These are phyloP conservation scores for Coprinellus micaceus DNA, from an alignment of 768 basidiomycete genomes.

Conservation along the genomic window DNA sequence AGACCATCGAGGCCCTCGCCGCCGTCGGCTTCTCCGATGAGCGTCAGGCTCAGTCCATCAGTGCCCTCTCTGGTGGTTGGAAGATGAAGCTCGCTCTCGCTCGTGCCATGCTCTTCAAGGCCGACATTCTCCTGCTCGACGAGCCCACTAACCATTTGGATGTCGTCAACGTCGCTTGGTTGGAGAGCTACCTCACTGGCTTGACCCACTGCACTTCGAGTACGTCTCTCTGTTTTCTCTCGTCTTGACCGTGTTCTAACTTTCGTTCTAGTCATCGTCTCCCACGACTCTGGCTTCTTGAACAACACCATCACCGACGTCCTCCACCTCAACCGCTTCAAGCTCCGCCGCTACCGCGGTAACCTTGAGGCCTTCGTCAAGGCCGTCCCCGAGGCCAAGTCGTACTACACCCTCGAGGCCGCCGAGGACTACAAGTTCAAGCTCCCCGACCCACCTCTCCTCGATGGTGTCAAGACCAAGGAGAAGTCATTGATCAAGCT, in stretches of 20 bases:
- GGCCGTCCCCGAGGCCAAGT: constrained; percentile 93
- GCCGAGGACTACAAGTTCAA: constrained; percentile 98
- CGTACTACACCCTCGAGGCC: constrained; percentile 95
- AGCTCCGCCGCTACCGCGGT: constrained; percentile 91
- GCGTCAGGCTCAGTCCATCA: constrained; percentile 82
- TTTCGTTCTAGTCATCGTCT: constrained; percentile 74
- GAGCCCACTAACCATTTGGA: constrained; percentile 98
- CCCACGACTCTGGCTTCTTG: constrained; percentile 95
- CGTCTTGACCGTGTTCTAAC: constrained; percentile 7
- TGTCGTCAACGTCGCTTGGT: constrained; percentile 96
- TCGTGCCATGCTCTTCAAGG: constrained; percentile 96
- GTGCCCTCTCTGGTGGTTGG: constrained; percentile 96
- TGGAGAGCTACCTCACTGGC: constrained; percentile 87
- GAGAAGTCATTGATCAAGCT: constrained; percentile 96
- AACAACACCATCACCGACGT: constrained; percentile 99
- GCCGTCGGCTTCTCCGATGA: constrained; percentile 91
- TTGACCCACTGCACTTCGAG: constrained; percentile 91
- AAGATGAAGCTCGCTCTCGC: constrained; percentile 99
- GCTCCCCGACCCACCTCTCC: constrained; percentile 93
- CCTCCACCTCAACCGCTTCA: constrained; percentile 97
- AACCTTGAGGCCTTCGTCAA: constrained; percentile 94
- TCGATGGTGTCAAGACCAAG: constrained; percentile 99
- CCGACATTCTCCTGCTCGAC: constrained; percentile 93
- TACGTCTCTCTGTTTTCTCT: constrained; percentile 32
- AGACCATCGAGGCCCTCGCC: constrained; percentile 75